phyloP scores from a whole-genome alignment of 495 filamentous ascomycete species.

The Copromyces sp. region DNA sequence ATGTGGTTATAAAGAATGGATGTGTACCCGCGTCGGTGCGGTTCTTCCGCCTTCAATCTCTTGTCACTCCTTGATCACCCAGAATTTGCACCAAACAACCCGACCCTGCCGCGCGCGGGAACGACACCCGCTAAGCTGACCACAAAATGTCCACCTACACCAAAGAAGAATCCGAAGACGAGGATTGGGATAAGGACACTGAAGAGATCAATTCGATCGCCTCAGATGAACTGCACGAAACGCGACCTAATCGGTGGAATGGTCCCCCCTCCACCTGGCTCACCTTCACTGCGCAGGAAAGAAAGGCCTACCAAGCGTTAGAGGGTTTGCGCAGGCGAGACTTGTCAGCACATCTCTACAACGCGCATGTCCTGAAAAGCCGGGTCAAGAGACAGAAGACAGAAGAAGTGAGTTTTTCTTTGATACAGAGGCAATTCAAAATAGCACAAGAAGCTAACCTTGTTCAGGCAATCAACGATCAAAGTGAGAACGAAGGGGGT shows the following conservation, averaged over 20 bases:
- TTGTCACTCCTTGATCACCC: neutral
- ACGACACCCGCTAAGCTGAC: neutral
- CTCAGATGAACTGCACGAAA: slow-evolving; percentile 25
- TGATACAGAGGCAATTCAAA: neutral
- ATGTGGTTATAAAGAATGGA: neutral
- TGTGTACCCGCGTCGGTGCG: neutral
- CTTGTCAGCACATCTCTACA: slow-evolving; percentile 67
- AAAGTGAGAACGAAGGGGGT: slow-evolving; percentile 6
- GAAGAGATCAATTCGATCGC: slow-evolving; percentile 19
- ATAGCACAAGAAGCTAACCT: slow-evolving; percentile 49
- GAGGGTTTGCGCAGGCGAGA: slow-evolving; percentile 48
- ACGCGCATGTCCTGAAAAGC: slow-evolving; percentile 51
- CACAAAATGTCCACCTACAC: neutral
- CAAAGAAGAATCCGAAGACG: neutral
- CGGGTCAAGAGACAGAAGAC: slow-evolving; percentile 22
- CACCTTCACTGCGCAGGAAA: slow-evolving; percentile 46
- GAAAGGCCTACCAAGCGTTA: slow-evolving; percentile 46
- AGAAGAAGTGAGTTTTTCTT: slow-evolving; percentile 10
- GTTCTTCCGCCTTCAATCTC: neutral
- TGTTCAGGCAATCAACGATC: slow-evolving; percentile 46
- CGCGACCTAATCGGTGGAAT: slow-evolving; percentile 39
- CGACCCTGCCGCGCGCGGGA: neutral
- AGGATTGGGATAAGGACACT: slow-evolving; percentile 12
- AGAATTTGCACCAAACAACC: neutral
- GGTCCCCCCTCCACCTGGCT: slow-evolving; percentile 53